A percentile compares a stretch with the other conserved stretches of the same genome.
phyloP scores from a whole-genome alignment of 371 early-diverging fungal genomes.

The Mortierella sp. region DNA sequence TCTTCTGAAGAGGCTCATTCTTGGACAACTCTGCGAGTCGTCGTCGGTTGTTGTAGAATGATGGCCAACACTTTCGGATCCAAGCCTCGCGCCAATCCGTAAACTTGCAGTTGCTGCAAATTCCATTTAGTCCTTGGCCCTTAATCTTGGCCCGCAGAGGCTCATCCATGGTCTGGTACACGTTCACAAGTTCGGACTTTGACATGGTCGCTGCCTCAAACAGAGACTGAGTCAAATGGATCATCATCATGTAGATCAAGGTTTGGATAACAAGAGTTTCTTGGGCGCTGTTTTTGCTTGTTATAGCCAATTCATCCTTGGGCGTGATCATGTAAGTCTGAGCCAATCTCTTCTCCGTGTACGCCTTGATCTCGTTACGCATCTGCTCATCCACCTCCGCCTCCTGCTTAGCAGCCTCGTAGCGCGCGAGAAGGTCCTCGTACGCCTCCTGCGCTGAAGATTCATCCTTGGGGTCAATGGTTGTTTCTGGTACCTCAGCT shows the following conservation, averaged over 20 bases:
- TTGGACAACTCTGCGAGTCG: conserved; percentile 27
- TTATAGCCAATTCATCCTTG: conserved; percentile 7
- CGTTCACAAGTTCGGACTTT: conserved; percentile 27
- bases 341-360: conserved; percentile 17
- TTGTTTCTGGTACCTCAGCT: conserved; percentile 29
- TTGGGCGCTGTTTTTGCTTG: not conserved
- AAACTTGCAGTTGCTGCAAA: conserved; percentile 3
- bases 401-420: conserved; percentile 29
- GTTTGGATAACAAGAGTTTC: conserved; percentile 19
- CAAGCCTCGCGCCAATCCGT: conserved; percentile 41
- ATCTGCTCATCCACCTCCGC: conserved; percentile 33
- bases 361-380: conserved; percentile 23
- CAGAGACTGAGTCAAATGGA: conserved; percentile 29
- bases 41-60: conserved; percentile 42
- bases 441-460: not conserved
- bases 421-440: conserved; percentile 24
- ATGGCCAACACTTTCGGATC: conserved; percentile 39
- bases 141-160: conserved; percentile 25
- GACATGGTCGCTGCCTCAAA: conserved; percentile 42
- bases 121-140: not conserved
- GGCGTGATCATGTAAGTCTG: conserved; percentile 26
- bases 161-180: conserved; percentile 40
- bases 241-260: conserved; percentile 43
- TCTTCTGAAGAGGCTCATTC: conserved; percentile 1
- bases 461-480: conserved; percentile 29